Evolutionary conservation across 169 alveolate species (phyloP), one percentile per base, ranked within the genome.

Genomic region (Ichthyophthirius multifiliis): DNA sequence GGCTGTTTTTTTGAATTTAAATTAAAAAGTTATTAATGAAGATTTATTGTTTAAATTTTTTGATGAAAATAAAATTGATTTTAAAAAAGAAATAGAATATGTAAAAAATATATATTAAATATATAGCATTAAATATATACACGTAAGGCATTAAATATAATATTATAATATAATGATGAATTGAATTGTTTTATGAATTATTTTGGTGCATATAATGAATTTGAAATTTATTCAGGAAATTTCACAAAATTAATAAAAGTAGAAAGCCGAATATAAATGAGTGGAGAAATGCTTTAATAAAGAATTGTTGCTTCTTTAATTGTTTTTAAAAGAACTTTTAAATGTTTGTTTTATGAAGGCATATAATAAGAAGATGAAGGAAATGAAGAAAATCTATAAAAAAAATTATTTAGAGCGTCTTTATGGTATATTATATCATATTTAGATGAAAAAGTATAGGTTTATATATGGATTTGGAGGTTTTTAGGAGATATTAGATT

Each of bases 181-280:
- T 64, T 78, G 10, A 32, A 63, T 18, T 35, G 43, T 32, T 64
- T 78, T 4, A 30, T 46, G 18, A 43, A 78, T 2, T 44, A 64
- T 63, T 78, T 43, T 65, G 84, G 73, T 27, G 55, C 73, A 16
- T 15, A 64, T 43, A 65, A 65, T 64, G 84, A 78, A 67, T 78
- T 63, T 63, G 84, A 78, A 78, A 78, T 78, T 4, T 78, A 78
- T 31, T 64, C 78, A 15, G 84, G 84, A 15, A 44, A 78, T 13
- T 78, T 64, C 18, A 43, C 78, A 1, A 78, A 78, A 16, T 43
- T 78, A 27, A 76, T 71, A 18, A 35, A 76, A 30, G 83, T 65
- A 39, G 83, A 78, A 37, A 64, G 78, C 43, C 63, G 65, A 30
- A 65, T 65, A 32, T 43, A 44, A 65, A 78, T 55, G 71, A 55